Conservation (phyloP, 768 basidiomycete species). For the Saitozyma sp. region DNA sequence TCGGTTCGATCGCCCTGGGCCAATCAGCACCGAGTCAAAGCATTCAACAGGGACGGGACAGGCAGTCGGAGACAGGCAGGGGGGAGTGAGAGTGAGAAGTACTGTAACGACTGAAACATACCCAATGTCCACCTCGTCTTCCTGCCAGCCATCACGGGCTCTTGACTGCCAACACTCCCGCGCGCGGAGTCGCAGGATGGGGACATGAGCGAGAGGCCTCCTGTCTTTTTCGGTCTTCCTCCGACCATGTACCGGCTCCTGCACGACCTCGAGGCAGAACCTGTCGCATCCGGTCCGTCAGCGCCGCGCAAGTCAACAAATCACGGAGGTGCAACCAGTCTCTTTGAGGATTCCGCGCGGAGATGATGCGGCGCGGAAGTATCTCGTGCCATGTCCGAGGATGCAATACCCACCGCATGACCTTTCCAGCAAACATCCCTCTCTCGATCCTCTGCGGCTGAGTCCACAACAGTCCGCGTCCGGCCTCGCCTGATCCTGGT, state of each 20-base stretch:
- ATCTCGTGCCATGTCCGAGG: not conserved
- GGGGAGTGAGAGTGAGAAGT: too few species aligned
- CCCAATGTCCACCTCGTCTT: constrained; percentile 37
- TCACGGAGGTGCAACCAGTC: not conserved
- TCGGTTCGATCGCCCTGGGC: constrained; percentile 28
- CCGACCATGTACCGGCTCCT: constrained; percentile 38
- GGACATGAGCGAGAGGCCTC: constrained; percentile 40
- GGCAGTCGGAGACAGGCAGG: too few species aligned
- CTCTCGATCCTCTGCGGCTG: constrained; percentile 8
- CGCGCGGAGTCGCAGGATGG: constrained; percentile 34
- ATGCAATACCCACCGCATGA: constrained; percentile 14
- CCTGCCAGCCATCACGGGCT: constrained; percentile 22
- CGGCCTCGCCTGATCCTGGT: too few species aligned
- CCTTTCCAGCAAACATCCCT: constrained; percentile 25
- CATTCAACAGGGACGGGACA: too few species aligned
- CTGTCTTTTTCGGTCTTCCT: constrained; percentile 47
- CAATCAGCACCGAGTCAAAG: constrained; percentile 1
- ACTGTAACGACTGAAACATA: constrained; percentile 6
- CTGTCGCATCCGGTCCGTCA: constrained; percentile 5
- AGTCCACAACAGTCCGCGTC: constrained; percentile 4
- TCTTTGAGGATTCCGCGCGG: not conserved
- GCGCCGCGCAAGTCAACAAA: too few species aligned
- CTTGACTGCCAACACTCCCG: constrained; percentile 17
- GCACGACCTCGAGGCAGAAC: constrained; percentile 31
- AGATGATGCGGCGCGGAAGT: not conserved